Evolutionary conservation across 768 basidiomycete genomes (phyloP), one percentile per base, ranked within the genome.

Genomic region (Crepidotus variabilis): DNA sequence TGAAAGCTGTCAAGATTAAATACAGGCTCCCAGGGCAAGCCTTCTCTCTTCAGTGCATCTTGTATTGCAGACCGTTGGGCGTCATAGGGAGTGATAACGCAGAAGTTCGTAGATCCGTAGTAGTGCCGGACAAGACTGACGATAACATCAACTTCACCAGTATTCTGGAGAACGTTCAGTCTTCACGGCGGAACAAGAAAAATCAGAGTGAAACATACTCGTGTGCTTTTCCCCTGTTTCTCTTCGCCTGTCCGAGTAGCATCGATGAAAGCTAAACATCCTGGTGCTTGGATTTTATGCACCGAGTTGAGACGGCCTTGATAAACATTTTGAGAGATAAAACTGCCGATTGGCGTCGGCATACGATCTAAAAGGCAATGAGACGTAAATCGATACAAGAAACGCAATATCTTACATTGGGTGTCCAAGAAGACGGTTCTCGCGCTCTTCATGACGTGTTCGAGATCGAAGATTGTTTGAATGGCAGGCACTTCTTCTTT

Each of bases 1-100:
- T 81, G 81, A 59, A 81, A 83, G 57, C 78, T 80, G 61, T 83
- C 81, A 13, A 83, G 74, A 56, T 80, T 82, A 68, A 74, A 82
- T 0, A 80, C 78, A 2, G 57, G 39, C 36, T 78, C 72, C 72
- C 71, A 77, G 2, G 72, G 73, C 35, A 76, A 64, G 13, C 67
- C 54, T 35, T 63, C 70, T 0, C 34, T 56, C 49, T 75, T 71
- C 24, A 82, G 65, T 11, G 55, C 58, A 18, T 57, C 61, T 51
- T 75, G 68, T 16, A 82, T 76, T 2, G 69, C 71, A 0, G 74
- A 72, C 16, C 82, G 63, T 63, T 83, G 82, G 0, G 76, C 76
- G 57, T 82, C 81, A 56, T 83, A 83, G 0, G 79, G 80, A 1
- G 80, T 81, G 47, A 83, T 79, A 52, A 83, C 61, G 50, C 75